A percentile compares a stretch with the other conserved stretches of the same genome.
phyloP scores from a whole-genome alignment of 164 flowering plant species.

The Magnolia sinica region DNA sequence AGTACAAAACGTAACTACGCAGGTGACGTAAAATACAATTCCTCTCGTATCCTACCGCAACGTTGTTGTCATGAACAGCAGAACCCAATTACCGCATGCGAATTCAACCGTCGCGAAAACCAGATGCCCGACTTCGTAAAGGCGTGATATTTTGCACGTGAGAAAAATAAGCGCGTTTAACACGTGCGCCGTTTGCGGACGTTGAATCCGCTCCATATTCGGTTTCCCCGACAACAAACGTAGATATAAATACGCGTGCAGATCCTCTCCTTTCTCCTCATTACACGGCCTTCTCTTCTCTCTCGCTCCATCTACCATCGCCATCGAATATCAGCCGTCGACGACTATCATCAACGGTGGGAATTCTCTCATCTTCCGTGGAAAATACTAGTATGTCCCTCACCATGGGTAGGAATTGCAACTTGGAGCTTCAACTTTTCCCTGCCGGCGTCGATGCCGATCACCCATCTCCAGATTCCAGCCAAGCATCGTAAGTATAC shows the following conservation, averaged over 20 bases:
- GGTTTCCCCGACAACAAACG: not conserved
- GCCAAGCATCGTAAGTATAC: not conserved
- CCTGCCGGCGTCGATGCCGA: conserved; percentile 2
- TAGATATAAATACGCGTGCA: not conserved
- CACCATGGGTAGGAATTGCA: not conserved
- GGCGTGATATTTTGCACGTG: not conserved
- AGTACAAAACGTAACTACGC: no score
- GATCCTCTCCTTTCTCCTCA: not conserved
- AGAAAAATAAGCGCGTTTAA: not conserved
- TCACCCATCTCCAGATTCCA: not conserved
- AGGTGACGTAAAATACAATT: no score
- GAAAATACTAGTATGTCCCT: no score
- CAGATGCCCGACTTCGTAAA: no score
- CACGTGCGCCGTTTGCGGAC: not conserved
- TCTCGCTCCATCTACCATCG: not conserved
- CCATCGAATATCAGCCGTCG: not conserved
- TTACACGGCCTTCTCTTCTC: not conserved
- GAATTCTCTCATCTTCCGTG: not conserved
- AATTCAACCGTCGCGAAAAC: no score
- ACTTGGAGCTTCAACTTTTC: conserved; percentile 3
- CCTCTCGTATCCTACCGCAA: no score
- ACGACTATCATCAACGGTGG: not conserved
- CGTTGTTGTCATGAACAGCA: no score
- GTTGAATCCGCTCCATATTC: not conserved
- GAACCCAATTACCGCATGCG: no score